phyloP scores from a whole-genome alignment of 2,329 filamentous ascomycete species.

The Alternaria sp. region DNA sequence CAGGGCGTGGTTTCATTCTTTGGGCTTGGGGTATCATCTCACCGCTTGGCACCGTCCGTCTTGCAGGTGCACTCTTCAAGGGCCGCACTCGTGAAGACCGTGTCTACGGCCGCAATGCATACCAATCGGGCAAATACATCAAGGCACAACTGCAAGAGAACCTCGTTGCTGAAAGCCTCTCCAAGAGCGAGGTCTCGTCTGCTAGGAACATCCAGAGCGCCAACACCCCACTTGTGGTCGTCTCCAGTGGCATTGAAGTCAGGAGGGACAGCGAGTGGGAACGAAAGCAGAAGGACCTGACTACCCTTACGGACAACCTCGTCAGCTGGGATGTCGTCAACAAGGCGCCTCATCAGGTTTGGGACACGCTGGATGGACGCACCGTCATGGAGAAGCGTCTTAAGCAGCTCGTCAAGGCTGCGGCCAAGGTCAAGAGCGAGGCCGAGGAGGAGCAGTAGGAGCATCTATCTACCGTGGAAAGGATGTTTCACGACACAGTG shows the following conservation, averaged over 20 bases:
- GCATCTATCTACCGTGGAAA: neutral
- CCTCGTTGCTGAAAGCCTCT: conserved; percentile 83
- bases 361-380: conserved; percentile 77
- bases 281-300: conserved; percentile 83
- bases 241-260: conserved; percentile 81
- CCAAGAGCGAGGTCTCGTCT: conserved; percentile 80
- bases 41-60: conserved; percentile 82
- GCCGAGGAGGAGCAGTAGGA: conserved; percentile 6
- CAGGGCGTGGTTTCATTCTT: conserved; percentile 79
- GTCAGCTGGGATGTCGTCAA: conserved; percentile 86
- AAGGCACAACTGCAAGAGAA: conserved; percentile 94
- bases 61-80: conserved; percentile 81
- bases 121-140: conserved; percentile 82
- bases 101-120: conserved; percentile 79
- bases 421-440: conserved; percentile 26
- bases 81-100: conserved; percentile 83
- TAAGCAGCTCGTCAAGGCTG: conserved; percentile 67
- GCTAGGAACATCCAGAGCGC: conserved; percentile 80
- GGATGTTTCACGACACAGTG: neutral
- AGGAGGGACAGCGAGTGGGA: conserved; percentile 76
- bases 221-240: conserved; percentile 78
- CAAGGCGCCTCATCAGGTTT: conserved; percentile 85
- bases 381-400: conserved; percentile 80
- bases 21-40: conserved; percentile 88
- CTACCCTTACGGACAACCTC: conserved; percentile 79